Evolutionary conservation across 371 early-diverging fungal genomes (phyloP).

Genomic region (Paraphysoderma sedebokerense): DNA sequence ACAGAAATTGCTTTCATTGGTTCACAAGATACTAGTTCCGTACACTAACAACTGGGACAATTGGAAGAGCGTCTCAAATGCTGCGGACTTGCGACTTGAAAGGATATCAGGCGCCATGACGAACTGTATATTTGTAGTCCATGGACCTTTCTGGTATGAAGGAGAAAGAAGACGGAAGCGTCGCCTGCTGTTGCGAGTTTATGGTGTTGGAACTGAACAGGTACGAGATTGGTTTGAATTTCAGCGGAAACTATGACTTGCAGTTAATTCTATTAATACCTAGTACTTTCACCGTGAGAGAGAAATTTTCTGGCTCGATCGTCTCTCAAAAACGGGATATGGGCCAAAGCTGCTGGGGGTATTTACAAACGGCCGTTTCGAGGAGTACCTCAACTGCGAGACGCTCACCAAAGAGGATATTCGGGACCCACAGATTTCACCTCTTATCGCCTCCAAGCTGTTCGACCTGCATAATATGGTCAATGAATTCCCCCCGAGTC

Average conservation of each 20-base stretch:
- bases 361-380: conserved; percentile 79
- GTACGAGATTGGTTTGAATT: neutral
- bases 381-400: conserved; percentile 59
- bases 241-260: neutral
- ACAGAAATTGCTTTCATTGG: too few species aligned
- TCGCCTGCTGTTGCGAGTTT: conserved; percentile 45
- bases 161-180: too few species aligned
- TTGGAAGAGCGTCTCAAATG: too few species aligned
- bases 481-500: conserved; percentile 27
- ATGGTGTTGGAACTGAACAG: conserved; percentile 59
- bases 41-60: too few species aligned
- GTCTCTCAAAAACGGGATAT: conserved; percentile 45
- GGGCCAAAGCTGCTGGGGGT: conserved; percentile 63
- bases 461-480: conserved; percentile 54
- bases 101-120: conserved; percentile 75
- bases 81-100: too few species aligned
- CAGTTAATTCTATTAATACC: neutral
- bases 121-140: conserved; percentile 63
- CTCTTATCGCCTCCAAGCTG: conserved; percentile 56
- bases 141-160: too few species aligned
- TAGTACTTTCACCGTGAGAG: conserved; percentile 45
- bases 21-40: too few species aligned
- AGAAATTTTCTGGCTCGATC: conserved; percentile 59
- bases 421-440: conserved; percentile 35
- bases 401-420: conserved; percentile 53